Evolutionary conservation across 495 filamentous ascomycete genomes (phyloP), one percentile per base, ranked within the genome.

Genomic region (Lentithecium fluviatile): DNA sequence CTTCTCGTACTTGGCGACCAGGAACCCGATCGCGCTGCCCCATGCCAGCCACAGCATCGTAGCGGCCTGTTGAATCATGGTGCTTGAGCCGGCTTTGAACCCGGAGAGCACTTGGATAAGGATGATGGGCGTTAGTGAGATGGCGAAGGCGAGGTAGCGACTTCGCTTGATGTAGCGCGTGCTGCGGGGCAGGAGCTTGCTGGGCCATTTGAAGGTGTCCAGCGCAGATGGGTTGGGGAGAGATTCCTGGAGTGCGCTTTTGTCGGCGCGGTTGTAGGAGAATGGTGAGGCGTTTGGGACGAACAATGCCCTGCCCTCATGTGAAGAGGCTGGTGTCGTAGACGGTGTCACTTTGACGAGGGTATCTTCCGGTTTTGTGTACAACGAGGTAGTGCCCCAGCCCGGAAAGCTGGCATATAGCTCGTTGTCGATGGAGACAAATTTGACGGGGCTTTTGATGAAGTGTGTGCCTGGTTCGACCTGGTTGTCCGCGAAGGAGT

Each of bases 41-140:
- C 46, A 59, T 5, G 34, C 24, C 0, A 59, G 36, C 58, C 58
- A 62, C 15, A 48, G 23, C 58, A 62, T 62, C 17, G 58, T 62
- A 20, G 36, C 8, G 6, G 29, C 49, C 19, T 20, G 37, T 19
- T 55, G 43, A 2, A 26, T 23, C 42, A 15, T 19, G 2, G n/a
- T 55, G 15, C 23, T 45, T 12, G 21, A 24, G 10, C 49, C 49
- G 12, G 38, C 29, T n/a, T 20, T 19, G 49, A 62, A 62, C 24
- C 24, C 15, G 0, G 58, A 54, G 1, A 62, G 17, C 7, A 19
- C 42, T 2, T 40, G 36, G 45, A 55, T 62, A 13, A 40, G 38
- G 29, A 46, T 32, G 20, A 62, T 17, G 8, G 50, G 56, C 5
- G 26, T 6, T 6, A 59, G 32, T 32, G 34, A 42, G 48, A 59